A percentile compares a stretch with the other conserved stretches of the same genome.
Conservation (phyloP, 768 basidiomycete species). For the Chiua virens region DNA sequence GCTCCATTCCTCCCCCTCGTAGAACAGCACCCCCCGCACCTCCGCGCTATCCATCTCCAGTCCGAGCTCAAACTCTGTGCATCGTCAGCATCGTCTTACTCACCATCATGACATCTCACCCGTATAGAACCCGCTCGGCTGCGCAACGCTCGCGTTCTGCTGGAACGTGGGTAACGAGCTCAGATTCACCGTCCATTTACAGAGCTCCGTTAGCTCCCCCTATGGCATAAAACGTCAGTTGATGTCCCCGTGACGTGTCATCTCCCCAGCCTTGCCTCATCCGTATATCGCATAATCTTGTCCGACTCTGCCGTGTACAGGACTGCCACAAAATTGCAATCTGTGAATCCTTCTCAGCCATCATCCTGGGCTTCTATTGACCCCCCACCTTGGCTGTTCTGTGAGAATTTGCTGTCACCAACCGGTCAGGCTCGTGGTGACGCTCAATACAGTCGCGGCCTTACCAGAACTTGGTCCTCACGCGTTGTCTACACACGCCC, state of each 20-base stretch:
- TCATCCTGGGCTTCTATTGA: not conserved
- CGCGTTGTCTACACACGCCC: slow-evolving; percentile 57
- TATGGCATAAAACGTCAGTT: slow-evolving; percentile 31
- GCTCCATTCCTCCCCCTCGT: slow-evolving; percentile 79
- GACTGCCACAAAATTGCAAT: slow-evolving; percentile 79
- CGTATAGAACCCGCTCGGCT: slow-evolving; percentile 72
- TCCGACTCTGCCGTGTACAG: slow-evolving; percentile 78
- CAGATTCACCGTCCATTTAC: slow-evolving; percentile 88
- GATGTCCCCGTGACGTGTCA: slow-evolving; percentile 14
- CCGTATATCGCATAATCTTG: slow-evolving; percentile 77
- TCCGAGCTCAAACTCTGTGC: slow-evolving; percentile 77
- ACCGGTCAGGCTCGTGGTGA: slow-evolving; percentile 9
- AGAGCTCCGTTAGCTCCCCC: slow-evolving; percentile 72
- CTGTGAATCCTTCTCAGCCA: slow-evolving; percentile 34
- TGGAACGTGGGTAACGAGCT: slow-evolving; percentile 76
- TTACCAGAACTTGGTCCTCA: slow-evolving; percentile 83
- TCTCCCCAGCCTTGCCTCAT: slow-evolving; percentile 49
- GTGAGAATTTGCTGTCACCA: slow-evolving; percentile 66
- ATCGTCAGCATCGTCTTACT: not conserved
- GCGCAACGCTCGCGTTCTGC: slow-evolving; percentile 59
- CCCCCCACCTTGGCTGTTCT: slow-evolving; percentile 47
- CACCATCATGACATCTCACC: slow-evolving; percentile 43
- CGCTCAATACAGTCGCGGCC: slow-evolving; percentile 19
- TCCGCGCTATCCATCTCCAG: slow-evolving; percentile 85
- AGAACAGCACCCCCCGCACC: slow-evolving; percentile 77